Conservation (phyloP, 2,329 filamentous ascomycete species). For the Colletotrichum aenigma region DNA sequence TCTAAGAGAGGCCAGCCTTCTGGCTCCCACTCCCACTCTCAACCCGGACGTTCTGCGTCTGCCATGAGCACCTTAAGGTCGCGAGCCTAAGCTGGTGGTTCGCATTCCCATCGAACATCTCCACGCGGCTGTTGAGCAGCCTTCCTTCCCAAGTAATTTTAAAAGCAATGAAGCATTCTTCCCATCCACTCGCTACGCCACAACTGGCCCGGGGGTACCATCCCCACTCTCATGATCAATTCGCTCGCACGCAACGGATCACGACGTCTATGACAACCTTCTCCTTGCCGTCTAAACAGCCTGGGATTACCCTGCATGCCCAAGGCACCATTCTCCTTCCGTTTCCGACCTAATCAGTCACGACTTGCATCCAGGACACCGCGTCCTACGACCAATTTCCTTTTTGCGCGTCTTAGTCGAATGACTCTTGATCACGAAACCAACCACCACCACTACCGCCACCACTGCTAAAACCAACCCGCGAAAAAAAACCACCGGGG, state of each 20-base stretch:
- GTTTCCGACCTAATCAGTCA: constrained; percentile 11
- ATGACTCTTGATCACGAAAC: neutral
- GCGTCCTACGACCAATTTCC: constrained; percentile 14
- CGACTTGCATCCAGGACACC: constrained; percentile 17
- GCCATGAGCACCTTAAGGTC: constrained; percentile 40
- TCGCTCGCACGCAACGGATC: constrained; percentile 22
- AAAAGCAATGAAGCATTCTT: constrained; percentile 14
- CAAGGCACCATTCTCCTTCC: constrained; percentile 6
- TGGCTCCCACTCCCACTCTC: constrained; percentile 38
- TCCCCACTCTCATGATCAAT: constrained; percentile 19
- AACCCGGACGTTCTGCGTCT: constrained; percentile 37
- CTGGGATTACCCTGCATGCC: constrained; percentile 8
- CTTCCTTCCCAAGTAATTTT: neutral
- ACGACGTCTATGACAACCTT: constrained; percentile 23
- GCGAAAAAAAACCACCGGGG: neutral
- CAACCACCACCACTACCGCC: neutral
- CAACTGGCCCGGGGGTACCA: neutral
- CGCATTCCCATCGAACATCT: neutral
- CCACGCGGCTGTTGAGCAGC: constrained; percentile 7
- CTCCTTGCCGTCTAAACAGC: constrained; percentile 13
- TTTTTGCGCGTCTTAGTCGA: neutral
- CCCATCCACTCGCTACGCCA: constrained; percentile 11
- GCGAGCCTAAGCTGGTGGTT: constrained; percentile 31
- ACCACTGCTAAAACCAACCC: neutral
- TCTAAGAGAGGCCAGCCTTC: constrained; percentile 46